Conservation (phyloP, 768 basidiomycete genomes). For the Amylocystis lapponica region DNA sequence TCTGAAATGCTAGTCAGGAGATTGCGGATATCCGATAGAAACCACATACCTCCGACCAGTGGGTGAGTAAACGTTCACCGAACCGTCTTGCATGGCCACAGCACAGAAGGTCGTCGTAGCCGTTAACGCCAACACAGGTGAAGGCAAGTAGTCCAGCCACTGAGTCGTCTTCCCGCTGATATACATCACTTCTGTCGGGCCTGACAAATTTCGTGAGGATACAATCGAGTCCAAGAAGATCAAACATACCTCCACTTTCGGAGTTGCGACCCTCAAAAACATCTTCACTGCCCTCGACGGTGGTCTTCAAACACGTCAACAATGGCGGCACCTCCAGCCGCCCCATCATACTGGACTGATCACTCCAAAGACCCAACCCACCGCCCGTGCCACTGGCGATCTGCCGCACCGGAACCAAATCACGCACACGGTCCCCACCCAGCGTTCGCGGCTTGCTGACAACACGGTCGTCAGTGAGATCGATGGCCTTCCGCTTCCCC, state of each 20-base stretch:
- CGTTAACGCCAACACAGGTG: slow-evolving; percentile 60
- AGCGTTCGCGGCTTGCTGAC: slow-evolving; percentile 47
- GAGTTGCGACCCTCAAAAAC: slow-evolving; percentile 76
- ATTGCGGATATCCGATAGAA: neutral
- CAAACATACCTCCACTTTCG: slow-evolving; percentile 49
- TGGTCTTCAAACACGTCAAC: slow-evolving; percentile 31
- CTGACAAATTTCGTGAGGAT: slow-evolving; percentile 26
- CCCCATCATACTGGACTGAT: slow-evolving; percentile 15
- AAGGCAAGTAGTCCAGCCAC: slow-evolving; percentile 87
- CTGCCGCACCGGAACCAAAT: slow-evolving; percentile 47
- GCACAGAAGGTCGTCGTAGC: slow-evolving; percentile 68
- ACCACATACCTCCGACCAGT: slow-evolving; percentile 67
- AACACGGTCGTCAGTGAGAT: slow-evolving; percentile 32
- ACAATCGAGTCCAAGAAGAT: neutral
- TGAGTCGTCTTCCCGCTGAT: slow-evolving; percentile 62
- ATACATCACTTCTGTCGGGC: slow-evolving; percentile 63
- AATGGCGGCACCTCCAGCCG: slow-evolving; percentile 49
- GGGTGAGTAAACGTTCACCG: slow-evolving; percentile 76
- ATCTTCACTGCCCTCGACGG: slow-evolving; percentile 62
- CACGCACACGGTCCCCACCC: slow-evolving; percentile 60
- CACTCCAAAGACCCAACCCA: slow-evolving; percentile 7
- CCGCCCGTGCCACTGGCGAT: slow-evolving; percentile 25
- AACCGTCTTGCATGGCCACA: slow-evolving; percentile 73
- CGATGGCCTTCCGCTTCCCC: slow-evolving; percentile 41
- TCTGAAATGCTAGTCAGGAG: slow-evolving; percentile 32